Evolutionary conservation across 108 stramenopile species (phyloP), one percentile per base, ranked within the genome.

Genomic region (Cylindrotheca closterium): DNA sequence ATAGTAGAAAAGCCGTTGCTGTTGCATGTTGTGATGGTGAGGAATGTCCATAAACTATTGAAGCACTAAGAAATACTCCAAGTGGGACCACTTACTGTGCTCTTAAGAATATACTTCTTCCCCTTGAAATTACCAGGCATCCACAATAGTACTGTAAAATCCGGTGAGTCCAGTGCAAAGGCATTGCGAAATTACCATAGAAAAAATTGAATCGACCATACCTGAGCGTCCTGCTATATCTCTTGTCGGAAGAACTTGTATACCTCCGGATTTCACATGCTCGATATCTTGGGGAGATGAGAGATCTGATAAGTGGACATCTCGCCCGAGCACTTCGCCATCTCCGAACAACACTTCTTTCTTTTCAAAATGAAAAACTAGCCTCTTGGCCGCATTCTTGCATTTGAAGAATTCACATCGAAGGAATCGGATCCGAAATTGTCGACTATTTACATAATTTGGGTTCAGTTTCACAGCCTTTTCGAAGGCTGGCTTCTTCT

Each of bases 391-490:
- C 5, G 79, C 75, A 5, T 37, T n/a, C 12, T 33, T 50, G 0
- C 67, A 37, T 57, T 80, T 51, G 30, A 73, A 80, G 19, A 46
- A 37, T 58, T 80, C 79, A 31, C 58, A 55, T 10, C 79, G 66
- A 7, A 80, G 58, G 53, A 80, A 80, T 51, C 53, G 49, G 10
- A 80, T 47, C 2, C 67, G 75, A 47, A 80, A 80, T 7, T 62
- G 27, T 12, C 19, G 4, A 17, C 48, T 47, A 25, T 30, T 33
- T 5, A 80, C 75, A 32, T 80, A 80, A 0, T 63, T 32, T 50
- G 31, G 47, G 47, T 74, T 63, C 53, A 67, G 29, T 5, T 24
- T 42, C 51, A 51, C 29, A 7, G 73, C 73, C 21, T 23, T 33
- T 12, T 49, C 32, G 32, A 59, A 65, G 46, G 73, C 65, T 18